Evolutionary conservation across 108 stramenopile genomes (phyloP), one percentile per base, ranked within the genome.

Genomic region (Skeletonema costatum): DNA sequence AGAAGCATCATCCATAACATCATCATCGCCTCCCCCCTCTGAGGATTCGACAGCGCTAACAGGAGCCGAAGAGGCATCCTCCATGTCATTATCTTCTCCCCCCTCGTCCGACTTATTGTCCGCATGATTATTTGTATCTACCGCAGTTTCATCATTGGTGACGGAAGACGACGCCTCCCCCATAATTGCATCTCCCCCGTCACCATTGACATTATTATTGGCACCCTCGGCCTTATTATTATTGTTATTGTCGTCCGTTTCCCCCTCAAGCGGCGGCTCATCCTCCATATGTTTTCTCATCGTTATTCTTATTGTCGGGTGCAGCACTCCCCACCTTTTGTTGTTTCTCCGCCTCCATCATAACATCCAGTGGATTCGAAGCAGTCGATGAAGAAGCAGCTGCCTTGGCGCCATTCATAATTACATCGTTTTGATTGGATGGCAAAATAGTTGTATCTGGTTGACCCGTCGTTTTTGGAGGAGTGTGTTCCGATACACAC

Each of bases 1-100:
- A 64, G 63, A 44, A 64, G 63, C 63, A 48, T 64, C 63, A 44
- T 48, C 63, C 63, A 64, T 64, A 17, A 51, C 41, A 51, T 51
- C 63, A 1, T 64, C 63, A 51, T 48, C 63, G 8, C 48, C 63
- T 51, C 63, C 63, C 63, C 48, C 63, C 63, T 46, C 63, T n/a
- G 63, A 56, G 3, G 25, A 5, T 25, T 56, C 53, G 2, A 10
- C 25, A 2, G 9, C 53, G 25, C 53, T 56, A 29, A n/a, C 4
- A n/a, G 53, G 9, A 8, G 53, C 53, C 4, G 53, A 56, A 25
- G 53, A 56, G 5, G 25, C 53, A 56, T 56, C 53, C 53, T 25
- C 53, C 53, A 56, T 56, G 11, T 56, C 25, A 25, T 56, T 56
- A 10, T 56, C 53, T 16, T 56, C 53, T 25, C 53, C 53, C 19